Percentiles rank a stretch among this genome's conserved stretches.
These are phyloP conservation scores for Ophiocordyceps camponoti-saundersi DNA, from an alignment of 2,329 filamentous ascomycete genomes.

Conservation along the genomic window DNA sequence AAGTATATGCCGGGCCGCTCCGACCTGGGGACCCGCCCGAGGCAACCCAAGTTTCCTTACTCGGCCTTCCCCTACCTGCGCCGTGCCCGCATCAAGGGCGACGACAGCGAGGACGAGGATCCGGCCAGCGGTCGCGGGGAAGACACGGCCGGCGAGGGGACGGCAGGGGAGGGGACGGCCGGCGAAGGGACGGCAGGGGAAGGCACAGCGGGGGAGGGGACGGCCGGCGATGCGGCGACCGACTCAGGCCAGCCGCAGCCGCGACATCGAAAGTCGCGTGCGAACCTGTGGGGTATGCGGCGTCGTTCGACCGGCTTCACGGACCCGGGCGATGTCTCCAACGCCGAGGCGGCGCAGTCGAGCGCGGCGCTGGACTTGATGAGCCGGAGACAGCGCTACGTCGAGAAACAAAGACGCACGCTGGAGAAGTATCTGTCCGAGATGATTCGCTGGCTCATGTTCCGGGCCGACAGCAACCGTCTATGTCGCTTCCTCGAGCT, in stretches of 20 bases:
- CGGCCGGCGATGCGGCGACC: constrained; percentile 36
- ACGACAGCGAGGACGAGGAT: constrained; percentile 63
- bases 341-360: constrained; percentile 18
- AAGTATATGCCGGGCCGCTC: constrained; percentile 57
- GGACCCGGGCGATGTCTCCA: constrained; percentile 27
- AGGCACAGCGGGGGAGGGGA: constrained; percentile 38
- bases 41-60: constrained; percentile 78
- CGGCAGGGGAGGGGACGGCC: constrained; percentile 43
- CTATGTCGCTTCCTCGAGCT: constrained; percentile 92
- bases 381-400: constrained; percentile 38
- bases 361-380: constrained; percentile 32
- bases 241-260: constrained; percentile 20
- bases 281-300: constrained; percentile 33
- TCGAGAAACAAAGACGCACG: constrained; percentile 68
- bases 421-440: constrained; percentile 82
- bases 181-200: constrained; percentile 43
- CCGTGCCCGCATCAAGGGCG: constrained; percentile 61
- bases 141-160: constrained; percentile 32
- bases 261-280: constrained; percentile 32
- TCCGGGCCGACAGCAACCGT: constrained; percentile 86
- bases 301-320: constrained; percentile 33
- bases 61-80: constrained; percentile 82
- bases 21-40: constrained; percentile 50
- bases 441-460: constrained; percentile 94
- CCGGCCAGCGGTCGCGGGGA: constrained; percentile 19